Percentiles rank a stretch among this genome's conserved stretches.
These are phyloP conservation scores for Guyanaporus albipodus DNA, from an alignment of 768 basidiomycete species.

Conservation along the genomic window DNA sequence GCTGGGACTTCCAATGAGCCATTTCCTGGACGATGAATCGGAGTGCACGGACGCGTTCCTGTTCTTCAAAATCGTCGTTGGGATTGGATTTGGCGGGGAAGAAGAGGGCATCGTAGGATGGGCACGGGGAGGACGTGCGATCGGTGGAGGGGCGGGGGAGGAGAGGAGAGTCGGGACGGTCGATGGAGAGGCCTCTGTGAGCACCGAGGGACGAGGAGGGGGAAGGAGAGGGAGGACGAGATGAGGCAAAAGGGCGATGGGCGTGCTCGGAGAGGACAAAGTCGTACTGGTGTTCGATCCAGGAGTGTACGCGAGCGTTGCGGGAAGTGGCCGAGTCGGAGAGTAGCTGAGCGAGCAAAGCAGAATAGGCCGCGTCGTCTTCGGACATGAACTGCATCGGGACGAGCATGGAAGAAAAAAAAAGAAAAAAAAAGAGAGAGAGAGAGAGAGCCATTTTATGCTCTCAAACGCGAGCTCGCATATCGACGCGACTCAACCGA, in stretches of 20 bases:
- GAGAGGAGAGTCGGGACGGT: constrained; percentile 30
- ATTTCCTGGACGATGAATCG: constrained; percentile 37
- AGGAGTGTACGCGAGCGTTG: constrained; percentile 31
- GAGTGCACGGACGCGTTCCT: constrained; percentile 34
- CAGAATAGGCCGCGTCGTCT: constrained; percentile 30
- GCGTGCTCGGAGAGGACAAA: constrained; percentile 29
- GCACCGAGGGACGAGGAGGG: constrained; percentile 32
- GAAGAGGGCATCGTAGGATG: constrained; percentile 35
- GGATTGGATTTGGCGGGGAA: constrained; percentile 21
- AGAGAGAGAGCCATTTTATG: constrained; percentile 22
- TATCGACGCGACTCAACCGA: constrained; percentile 5
- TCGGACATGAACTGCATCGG: constrained; percentile 25
- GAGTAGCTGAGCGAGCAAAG: constrained; percentile 27
- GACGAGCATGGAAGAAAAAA: background rate
- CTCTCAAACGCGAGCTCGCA: too few species aligned
- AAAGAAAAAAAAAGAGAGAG: background rate
- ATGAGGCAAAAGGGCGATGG: constrained; percentile 2
- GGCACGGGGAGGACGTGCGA: constrained; percentile 21
- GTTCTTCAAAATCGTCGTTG: constrained; percentile 21
- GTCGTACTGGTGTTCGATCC: constrained; percentile 36
- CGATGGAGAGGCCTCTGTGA: constrained; percentile 16
- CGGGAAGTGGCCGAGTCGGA: constrained; percentile 20
- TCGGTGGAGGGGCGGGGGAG: constrained; percentile 27
- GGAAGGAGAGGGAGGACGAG: constrained; percentile 25
- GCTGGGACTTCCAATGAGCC: constrained; percentile 23